These are phyloP conservation scores for Alternaria hordeiaustralica DNA, from an alignment of 2,329 filamentous ascomycete genomes.

Conservation along the genomic window DNA sequence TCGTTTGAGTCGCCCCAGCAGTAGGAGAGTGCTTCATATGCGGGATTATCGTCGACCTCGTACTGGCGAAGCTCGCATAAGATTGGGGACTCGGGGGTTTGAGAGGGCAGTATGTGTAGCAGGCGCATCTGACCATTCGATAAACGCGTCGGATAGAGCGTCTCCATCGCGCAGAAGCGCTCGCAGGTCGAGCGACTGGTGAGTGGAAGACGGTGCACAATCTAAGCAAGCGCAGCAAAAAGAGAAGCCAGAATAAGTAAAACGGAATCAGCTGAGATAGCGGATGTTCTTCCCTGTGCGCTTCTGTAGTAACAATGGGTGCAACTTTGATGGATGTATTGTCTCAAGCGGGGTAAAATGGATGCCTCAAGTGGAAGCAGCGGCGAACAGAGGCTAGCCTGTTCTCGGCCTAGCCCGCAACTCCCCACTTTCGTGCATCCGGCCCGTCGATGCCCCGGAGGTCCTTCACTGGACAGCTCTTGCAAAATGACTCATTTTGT, in stretches of 20 bases:
- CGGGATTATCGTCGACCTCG: not conserved
- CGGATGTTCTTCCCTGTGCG: not conserved
- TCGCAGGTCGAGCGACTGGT: not conserved
- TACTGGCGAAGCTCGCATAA: not conserved
- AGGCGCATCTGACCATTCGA: not conserved
- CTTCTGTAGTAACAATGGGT: not conserved
- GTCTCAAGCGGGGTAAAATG: not conserved
- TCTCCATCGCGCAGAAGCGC: not conserved
- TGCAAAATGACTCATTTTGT: conserved; percentile 34
- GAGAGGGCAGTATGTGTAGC: not conserved
- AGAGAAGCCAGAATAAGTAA: not conserved
- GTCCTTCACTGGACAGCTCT: conserved; percentile 9
- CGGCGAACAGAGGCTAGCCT: not conserved
- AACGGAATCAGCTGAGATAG: not conserved
- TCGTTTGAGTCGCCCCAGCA: not conserved
- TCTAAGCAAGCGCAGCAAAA: not conserved
- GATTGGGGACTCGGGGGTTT: not conserved
- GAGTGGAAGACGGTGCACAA: not conserved
- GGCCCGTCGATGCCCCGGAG: not conserved
- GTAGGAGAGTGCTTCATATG: not conserved
- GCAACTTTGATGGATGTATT: not conserved
- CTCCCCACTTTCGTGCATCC: not conserved
- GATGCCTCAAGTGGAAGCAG: not conserved
- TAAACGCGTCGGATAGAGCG: not conserved
- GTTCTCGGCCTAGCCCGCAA: not conserved